phyloP scores from a whole-genome alignment of 345 rosid genomes.

The Aquilaria yunnanensis region DNA sequence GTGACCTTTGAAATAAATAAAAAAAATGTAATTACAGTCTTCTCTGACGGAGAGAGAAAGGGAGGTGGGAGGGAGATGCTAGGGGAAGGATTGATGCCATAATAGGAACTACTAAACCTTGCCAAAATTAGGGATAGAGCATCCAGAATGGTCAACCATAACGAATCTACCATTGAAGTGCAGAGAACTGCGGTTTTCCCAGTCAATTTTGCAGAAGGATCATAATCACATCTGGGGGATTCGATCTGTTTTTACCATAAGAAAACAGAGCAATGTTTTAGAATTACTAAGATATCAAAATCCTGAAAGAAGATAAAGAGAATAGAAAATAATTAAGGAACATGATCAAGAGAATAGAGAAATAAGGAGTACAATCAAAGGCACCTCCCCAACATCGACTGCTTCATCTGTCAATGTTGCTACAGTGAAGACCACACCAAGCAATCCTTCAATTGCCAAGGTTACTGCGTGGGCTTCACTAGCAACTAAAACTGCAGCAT shows the following conservation, averaged over 20 bases:
- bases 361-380: slow-evolving; percentile 13
- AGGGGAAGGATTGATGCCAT: neutral
- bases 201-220: slow-evolving; percentile 43
- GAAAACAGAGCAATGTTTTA: slow-evolving; percentile 8
- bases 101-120: slow-evolving; percentile 45
- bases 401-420: slow-evolving; percentile 98
- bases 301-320: slow-evolving; percentile 7
- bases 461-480: slow-evolving; percentile 98
- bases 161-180: slow-evolving; percentile 86
- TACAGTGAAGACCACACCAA: slow-evolving; percentile 90
- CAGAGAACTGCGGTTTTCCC: slow-evolving; percentile 78
- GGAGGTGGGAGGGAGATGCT: neutral
- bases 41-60: neutral
- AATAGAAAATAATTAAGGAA: neutral
- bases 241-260: slow-evolving; percentile 57
- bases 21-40: slow-evolving; percentile 22
- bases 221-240: slow-evolving; percentile 78
- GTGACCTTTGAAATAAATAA: slow-evolving; percentile 66
- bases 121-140: slow-evolving; percentile 88
- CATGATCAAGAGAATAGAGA: slow-evolving; percentile 5
- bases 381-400: slow-evolving; percentile 88
- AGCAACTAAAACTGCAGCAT: slow-evolving; percentile 95
- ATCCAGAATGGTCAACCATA: slow-evolving; percentile 97
- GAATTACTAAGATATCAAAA: slow-evolving; percentile 10
- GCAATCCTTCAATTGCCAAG: slow-evolving; percentile 89